Base-by-base conservation (phyloP, 345 rosid genomes). In the Hibiscus syriacus region DNA sequence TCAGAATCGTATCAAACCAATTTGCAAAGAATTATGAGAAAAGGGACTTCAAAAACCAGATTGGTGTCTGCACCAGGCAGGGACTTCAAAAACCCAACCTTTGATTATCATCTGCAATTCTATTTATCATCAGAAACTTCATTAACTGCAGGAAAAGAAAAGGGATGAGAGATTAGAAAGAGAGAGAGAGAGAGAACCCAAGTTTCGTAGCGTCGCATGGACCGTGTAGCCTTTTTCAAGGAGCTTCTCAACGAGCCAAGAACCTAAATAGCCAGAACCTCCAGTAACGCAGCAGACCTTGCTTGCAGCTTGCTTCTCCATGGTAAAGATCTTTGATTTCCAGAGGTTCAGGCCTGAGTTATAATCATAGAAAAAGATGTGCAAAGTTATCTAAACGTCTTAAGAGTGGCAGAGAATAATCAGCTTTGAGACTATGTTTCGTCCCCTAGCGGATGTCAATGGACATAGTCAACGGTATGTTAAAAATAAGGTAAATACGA, bases 211-310 rank as follows among this genome's bases (percentile, higher is more conserved):
- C 0, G 81, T 81, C 19, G 78, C 76, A 50, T 78, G 81, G 53
- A 75, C 80, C 0, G 20, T 70, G 30, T 67, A 75, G 53, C 81
- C 81, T 55, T 68, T 75, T 20, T 57, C 30, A 3, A 78, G 8
- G 1, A 78, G 81, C 73, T 75, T 80, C 34, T 70, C 70, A 16
- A 80, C 65, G 13, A 78, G 80, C 32, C 30, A 67, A 4, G 81
- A 75, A 29, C 72, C 84, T 14, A 80, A 38, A 34, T 72, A 80
- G 6, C 84, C 84, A 36, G 81, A 32, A 14, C 73, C 77, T 25
- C 81, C 81, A 3, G 84, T 74, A 6, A 80, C 81, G 66, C 84
- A 80, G 6, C 54, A 49, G 25, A 80, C 79, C 54, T 74, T 72
- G 1, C 8, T 34, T 5, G 19, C 13, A 3, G 58, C 16, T 60